These are phyloP conservation scores for Aspergillus japonicus DNA, from an alignment of 2,329 filamentous ascomycete species.

Conservation along the genomic window DNA sequence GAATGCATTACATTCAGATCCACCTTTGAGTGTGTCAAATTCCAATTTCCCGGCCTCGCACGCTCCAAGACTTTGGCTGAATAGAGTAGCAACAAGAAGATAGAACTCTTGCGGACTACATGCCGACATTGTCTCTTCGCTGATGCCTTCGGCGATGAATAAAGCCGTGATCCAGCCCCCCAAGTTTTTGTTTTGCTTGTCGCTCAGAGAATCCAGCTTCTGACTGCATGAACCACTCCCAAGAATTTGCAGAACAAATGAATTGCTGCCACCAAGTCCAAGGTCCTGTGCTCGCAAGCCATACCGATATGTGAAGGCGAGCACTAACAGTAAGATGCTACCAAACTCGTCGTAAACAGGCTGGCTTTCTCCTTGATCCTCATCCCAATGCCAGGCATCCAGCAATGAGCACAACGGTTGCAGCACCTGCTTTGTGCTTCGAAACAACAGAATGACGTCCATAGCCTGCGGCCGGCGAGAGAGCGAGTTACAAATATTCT, in stretches of 20 bases:
- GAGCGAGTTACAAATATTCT: conserved; percentile 59
- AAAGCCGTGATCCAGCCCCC: conserved; percentile 61
- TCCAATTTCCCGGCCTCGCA: conserved; percentile 56
- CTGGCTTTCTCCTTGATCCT: conserved; percentile 64
- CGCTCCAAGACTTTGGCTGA: conserved; percentile 60
- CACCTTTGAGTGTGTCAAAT: conserved; percentile 59
- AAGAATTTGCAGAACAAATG: conserved; percentile 58
- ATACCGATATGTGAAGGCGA: conserved; percentile 59
- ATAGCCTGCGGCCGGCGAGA: conserved; percentile 56
- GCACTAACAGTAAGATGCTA: conserved; percentile 58
- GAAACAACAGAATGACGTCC: conserved; percentile 61
- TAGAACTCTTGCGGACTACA: conserved; percentile 67
- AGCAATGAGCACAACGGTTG: conserved; percentile 58
- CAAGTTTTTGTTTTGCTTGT: conserved; percentile 58
- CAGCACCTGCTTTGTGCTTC: conserved; percentile 56
- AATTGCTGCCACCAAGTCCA: conserved; percentile 50
- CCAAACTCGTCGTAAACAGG: conserved; percentile 67
- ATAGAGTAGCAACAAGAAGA: conserved; percentile 60
- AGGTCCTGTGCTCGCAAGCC: conserved; percentile 53
- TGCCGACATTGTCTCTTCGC: conserved; percentile 63
- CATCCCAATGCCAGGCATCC: conserved; percentile 64
- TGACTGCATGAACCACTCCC: conserved; percentile 47
- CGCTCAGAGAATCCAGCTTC: conserved; percentile 52
- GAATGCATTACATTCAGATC: conserved; percentile 57
- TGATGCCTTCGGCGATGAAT: conserved; percentile 62